phyloP scores from a whole-genome alignment of 257 asterid species.

The Petunia secreta region DNA sequence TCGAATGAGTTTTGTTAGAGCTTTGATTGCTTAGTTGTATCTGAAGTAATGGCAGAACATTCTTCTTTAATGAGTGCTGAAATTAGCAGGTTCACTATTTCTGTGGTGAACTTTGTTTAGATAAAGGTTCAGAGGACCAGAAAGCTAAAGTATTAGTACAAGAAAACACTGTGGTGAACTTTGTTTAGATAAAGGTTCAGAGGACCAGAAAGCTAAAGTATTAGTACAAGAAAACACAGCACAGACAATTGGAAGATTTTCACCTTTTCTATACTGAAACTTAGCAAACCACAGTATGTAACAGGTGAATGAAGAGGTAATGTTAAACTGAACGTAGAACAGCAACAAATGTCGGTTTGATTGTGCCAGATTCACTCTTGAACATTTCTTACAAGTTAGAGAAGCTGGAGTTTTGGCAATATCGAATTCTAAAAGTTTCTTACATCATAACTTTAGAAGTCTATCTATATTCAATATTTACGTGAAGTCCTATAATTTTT shows the following conservation, averaged over 20 bases:
- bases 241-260: neutral
- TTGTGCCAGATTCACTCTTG: slow-evolving; percentile 16
- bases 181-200: too few species aligned
- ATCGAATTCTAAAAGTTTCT: slow-evolving; percentile 8
- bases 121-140: too few species aligned
- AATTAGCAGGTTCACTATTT: too few species aligned
- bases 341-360: neutral
- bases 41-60: too few species aligned
- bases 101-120: too few species aligned
- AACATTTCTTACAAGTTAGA: slow-evolving; percentile 21
- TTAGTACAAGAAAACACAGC: neutral
- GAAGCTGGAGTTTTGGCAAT: slow-evolving; percentile 19
- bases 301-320: neutral
- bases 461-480: slow-evolving; percentile 28
- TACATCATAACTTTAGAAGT: neutral
- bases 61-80: too few species aligned
- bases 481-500: slow-evolving; percentile 15
- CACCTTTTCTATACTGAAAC: neutral
- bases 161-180: neutral
- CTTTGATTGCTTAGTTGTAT: too few species aligned
- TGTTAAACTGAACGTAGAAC: neutral
- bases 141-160: neutral
- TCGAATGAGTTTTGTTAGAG: too few species aligned
- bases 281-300: neutral
- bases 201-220: too few species aligned